Conservation (phyloP, 768 basidiomycete genomes). For the Phylloporus arenicola region DNA sequence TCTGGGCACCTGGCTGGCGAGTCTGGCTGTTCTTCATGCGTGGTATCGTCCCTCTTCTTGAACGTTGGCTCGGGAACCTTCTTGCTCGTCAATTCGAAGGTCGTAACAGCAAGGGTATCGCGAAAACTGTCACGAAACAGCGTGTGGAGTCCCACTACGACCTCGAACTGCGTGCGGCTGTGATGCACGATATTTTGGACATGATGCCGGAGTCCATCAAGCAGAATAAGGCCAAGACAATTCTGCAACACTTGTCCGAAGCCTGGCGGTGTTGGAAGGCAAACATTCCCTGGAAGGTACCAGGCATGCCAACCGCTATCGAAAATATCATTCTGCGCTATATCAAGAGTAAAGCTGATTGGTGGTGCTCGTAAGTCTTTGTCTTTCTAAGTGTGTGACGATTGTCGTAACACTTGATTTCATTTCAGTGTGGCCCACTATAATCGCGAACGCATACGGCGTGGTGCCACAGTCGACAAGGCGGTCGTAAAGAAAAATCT, state of each 20-base stretch:
- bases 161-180: slow-evolving; percentile 92
- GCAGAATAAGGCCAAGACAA: slow-evolving; percentile 99
- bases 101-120: slow-evolving; percentile 91
- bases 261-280: slow-evolving; percentile 99
- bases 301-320: slow-evolving; percentile 98
- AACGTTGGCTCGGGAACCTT: slow-evolving; percentile 96
- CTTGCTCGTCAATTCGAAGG: slow-evolving; percentile 99
- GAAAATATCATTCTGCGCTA: slow-evolving; percentile 99
- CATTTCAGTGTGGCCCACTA: slow-evolving; percentile 81
- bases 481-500: slow-evolving; percentile 99
- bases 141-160: slow-evolving; percentile 99
- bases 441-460: slow-evolving; percentile 94
- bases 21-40: slow-evolving; percentile 99
- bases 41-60: slow-evolving; percentile 94
- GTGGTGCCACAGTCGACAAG: slow-evolving; percentile 96
- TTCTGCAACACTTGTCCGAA: slow-evolving; percentile 94
- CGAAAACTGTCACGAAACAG: slow-evolving; percentile 98
- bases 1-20: slow-evolving; percentile 99
- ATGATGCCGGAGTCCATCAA: slow-evolving; percentile 99
- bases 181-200: slow-evolving; percentile 99
- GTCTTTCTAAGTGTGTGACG: not conserved
- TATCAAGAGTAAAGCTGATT: slow-evolving; percentile 99
- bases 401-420: not conserved
- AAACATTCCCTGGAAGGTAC: slow-evolving; percentile 99
- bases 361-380: slow-evolving; percentile 84